A percentile compares a stretch with the other conserved stretches of the same genome.
Evolutionary conservation across 805 yeast species (phyloP).

Genomic region (Wickerhamomyces sydowiorum): DNA sequence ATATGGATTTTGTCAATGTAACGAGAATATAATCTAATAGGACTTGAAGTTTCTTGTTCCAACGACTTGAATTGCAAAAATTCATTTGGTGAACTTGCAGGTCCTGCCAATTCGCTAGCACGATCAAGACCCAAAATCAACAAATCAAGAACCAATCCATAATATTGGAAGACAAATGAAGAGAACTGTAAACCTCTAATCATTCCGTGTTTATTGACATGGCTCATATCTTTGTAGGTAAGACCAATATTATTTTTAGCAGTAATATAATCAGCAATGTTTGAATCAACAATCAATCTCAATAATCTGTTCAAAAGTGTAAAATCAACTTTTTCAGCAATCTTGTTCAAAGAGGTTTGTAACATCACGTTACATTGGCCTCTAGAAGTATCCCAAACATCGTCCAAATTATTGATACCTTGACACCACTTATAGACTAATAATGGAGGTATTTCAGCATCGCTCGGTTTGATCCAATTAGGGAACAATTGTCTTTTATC

Average conservation of each 20-base stretch:
- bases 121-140: conserved; percentile 80
- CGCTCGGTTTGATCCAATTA: conserved; percentile 94
- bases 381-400: conserved; percentile 71
- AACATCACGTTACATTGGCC: conserved; percentile 82
- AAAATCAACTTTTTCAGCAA: conserved; percentile 84
- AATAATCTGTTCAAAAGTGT: conserved; percentile 79
- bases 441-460: conserved; percentile 87
- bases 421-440: conserved; percentile 92
- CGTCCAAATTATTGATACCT: conserved; percentile 72
- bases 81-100: conserved; percentile 63
- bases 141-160: conserved; percentile 80
- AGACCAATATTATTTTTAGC: conserved; percentile 82
- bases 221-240: conserved; percentile 92
- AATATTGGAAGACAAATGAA: conserved; percentile 83
- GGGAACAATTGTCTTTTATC: conserved; percentile 86
- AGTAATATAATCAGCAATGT: conserved; percentile 90
- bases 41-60: conserved; percentile 59
- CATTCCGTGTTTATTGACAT: conserved; percentile 82
- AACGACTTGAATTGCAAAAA: conserved; percentile 63
- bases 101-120: conserved; percentile 84
- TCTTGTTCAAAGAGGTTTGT: conserved; percentile 64
- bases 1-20: conserved; percentile 80
- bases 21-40: conserved; percentile 76
- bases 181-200: conserved; percentile 88
- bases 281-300: conserved; percentile 78